A percentile compares a stretch with the other conserved stretches of the same genome.
Conservation (phyloP, 306 rosid species). For the Begonia fuchsioides region DNA sequence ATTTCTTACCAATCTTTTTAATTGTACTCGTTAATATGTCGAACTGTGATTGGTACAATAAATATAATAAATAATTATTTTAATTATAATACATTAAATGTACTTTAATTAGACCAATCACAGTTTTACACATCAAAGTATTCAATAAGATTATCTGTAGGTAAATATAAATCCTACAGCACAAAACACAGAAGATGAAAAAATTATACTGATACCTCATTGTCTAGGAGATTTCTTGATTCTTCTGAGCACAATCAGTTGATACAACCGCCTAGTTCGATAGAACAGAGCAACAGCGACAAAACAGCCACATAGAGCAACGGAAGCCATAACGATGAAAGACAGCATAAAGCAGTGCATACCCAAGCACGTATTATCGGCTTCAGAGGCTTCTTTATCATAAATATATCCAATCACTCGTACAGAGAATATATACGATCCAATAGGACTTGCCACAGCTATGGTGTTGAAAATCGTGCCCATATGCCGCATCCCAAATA, state of each 20-base stretch:
- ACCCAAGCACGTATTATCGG: conserved; percentile 41
- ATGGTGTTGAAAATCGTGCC: conserved; percentile 83
- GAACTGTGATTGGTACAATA: no score
- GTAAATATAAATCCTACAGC: no score
- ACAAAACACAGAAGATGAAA: no score
- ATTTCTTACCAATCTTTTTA: no score
- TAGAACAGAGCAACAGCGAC: conserved; percentile 42
- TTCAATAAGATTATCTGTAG: no score
- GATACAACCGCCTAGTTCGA: conserved; percentile 52
- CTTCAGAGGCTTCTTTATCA: conserved; percentile 35
- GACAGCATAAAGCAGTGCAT: conserved; percentile 59
- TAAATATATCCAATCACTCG: conserved; percentile 62
- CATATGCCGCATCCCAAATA: conserved; percentile 69
- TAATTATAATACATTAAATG: no score
- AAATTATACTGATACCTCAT: neutral
- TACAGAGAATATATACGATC: conserved; percentile 79
- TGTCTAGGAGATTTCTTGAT: conserved; percentile 15
- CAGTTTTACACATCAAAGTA: no score
- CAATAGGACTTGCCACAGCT: conserved; percentile 66
- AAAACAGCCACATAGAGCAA: conserved; percentile 43
- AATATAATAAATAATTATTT: no score
- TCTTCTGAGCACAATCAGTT: conserved; percentile 31
- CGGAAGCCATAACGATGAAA: conserved; percentile 53
- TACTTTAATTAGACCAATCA: no score
- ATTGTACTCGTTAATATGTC: no score